phyloP scores from a whole-genome alignment of 768 basidiomycete genomes.

The Calvatia gigantea region DNA sequence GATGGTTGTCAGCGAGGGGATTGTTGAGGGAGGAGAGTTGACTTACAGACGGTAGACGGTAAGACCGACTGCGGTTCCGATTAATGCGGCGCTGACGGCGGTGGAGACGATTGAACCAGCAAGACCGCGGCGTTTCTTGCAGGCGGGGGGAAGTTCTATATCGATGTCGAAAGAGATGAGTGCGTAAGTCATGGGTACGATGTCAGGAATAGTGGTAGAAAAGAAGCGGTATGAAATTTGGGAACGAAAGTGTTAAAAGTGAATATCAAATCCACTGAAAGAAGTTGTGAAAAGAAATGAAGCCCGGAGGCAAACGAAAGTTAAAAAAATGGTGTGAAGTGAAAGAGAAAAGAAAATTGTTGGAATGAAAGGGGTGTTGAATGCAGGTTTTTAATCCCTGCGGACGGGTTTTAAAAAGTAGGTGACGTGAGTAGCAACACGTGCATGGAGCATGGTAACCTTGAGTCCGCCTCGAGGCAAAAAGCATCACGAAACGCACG shows the following conservation, averaged over 20 bases:
- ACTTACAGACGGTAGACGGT: constrained; percentile 84
- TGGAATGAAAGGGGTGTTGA: background rate
- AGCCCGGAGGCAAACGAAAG: constrained; percentile 9
- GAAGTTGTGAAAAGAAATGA: constrained; percentile 6
- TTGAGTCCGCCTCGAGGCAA: background rate
- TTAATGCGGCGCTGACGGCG: constrained; percentile 80
- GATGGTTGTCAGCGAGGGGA: background rate
- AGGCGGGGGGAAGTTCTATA: constrained; percentile 74
- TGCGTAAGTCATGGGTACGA: constrained; percentile 30
- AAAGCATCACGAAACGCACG: background rate
- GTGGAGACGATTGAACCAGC: constrained; percentile 82
- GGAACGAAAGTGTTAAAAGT: constrained; percentile 13
- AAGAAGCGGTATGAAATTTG: constrained; percentile 6
- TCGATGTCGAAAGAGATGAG: constrained; percentile 46
- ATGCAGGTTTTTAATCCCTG: background rate
- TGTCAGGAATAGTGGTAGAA: background rate
- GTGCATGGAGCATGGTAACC: constrained; percentile 4
- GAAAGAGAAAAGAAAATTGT: background rate
- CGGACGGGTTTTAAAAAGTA: constrained; percentile 1
- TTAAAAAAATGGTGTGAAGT: constrained; percentile 4
- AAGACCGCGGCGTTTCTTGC: constrained; percentile 78
- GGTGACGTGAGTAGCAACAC: constrained; percentile 6
- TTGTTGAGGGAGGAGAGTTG: too few species aligned
- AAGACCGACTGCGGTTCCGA: constrained; percentile 83
- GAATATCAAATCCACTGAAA: constrained; percentile 13